Conservation (phyloP, 768 basidiomycete species). For the Myochromella boudieri region DNA sequence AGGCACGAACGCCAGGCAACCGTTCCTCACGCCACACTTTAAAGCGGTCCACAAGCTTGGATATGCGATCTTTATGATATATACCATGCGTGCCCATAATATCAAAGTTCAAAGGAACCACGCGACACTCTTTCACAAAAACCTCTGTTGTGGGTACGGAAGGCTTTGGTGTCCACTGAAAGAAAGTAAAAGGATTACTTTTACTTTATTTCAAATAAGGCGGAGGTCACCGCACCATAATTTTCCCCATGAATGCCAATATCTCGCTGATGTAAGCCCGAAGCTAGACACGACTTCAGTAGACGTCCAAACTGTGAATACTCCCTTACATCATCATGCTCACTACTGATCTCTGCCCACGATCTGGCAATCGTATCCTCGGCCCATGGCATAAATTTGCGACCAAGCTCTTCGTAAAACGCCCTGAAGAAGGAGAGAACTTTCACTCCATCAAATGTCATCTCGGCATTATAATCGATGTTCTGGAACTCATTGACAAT, state of each 20-base stretch:
- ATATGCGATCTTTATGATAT: slow-evolving; percentile 59
- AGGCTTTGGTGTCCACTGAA: slow-evolving; percentile 64
- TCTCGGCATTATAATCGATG: slow-evolving; percentile 78
- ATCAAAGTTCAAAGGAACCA: slow-evolving; percentile 54
- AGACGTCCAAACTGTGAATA: slow-evolving; percentile 6
- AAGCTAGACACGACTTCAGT: slow-evolving; percentile 42
- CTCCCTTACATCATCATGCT: slow-evolving; percentile 70
- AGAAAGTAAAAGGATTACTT: slow-evolving; percentile 3
- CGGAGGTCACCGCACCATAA: slow-evolving; percentile 71
- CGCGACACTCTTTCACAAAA: slow-evolving; percentile 68
- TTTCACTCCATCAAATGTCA: slow-evolving; percentile 80
- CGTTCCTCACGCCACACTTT: slow-evolving; percentile 70
- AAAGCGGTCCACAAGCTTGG: slow-evolving; percentile 62
- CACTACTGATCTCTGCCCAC: slow-evolving; percentile 70
- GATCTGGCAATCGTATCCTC: slow-evolving; percentile 64
- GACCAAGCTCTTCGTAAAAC: slow-evolving; percentile 71
- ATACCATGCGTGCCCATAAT: slow-evolving; percentile 73
- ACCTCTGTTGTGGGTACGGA: slow-evolving; percentile 59
- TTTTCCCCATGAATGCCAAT: slow-evolving; percentile 67
- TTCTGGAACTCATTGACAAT: slow-evolving; percentile 60
- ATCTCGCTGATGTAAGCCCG: slow-evolving; percentile 76
- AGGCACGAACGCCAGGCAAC: slow-evolving; percentile 71
- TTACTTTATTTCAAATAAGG: background rate
- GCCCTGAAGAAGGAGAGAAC: slow-evolving; percentile 65
- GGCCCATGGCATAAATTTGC: slow-evolving; percentile 81